phyloP scores from a whole-genome alignment of 768 basidiomycete species.

The Terana coerulea region DNA sequence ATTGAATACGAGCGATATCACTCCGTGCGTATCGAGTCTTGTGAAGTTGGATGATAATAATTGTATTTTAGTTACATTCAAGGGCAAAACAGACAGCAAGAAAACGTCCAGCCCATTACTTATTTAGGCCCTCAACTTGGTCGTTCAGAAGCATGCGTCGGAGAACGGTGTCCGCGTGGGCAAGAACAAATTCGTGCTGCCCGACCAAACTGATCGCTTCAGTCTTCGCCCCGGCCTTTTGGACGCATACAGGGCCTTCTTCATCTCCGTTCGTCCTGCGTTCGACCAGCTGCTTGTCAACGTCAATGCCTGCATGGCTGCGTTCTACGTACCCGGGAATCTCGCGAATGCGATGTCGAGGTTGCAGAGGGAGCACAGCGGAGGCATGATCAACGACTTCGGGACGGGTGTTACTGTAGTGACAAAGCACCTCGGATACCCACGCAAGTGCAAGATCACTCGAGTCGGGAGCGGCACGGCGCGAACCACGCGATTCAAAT shows the following conservation, averaged over 20 bases:
- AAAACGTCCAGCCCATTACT: too few species aligned
- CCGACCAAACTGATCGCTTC: constrained; percentile 15
- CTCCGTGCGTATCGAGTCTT: constrained; percentile 34
- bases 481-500: constrained; percentile 42
- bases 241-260: constrained; percentile 48
- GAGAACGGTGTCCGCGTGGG: constrained; percentile 58
- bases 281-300: constrained; percentile 51
- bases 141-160: constrained; percentile 54
- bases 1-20: constrained; percentile 27
- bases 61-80: too few species aligned
- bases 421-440: constrained; percentile 54
- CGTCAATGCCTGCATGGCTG: constrained; percentile 50
- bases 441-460: constrained; percentile 39
- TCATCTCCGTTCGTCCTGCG: constrained; percentile 46
- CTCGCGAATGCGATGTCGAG: constrained; percentile 53
- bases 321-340: constrained; percentile 57
- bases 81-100: too few species aligned
- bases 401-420: constrained; percentile 53
- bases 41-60: too few species aligned
- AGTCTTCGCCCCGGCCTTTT: constrained; percentile 34
- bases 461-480: constrained; percentile 21
- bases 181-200: constrained; percentile 64
- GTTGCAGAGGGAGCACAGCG: constrained; percentile 42
- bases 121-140: constrained; percentile 61
- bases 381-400: constrained; percentile 46